Percentiles rank a stretch among this genome's conserved stretches.
phyloP scores from a whole-genome alignment of 2,329 filamentous ascomycete genomes.

The Fusarium gaditjirri region DNA sequence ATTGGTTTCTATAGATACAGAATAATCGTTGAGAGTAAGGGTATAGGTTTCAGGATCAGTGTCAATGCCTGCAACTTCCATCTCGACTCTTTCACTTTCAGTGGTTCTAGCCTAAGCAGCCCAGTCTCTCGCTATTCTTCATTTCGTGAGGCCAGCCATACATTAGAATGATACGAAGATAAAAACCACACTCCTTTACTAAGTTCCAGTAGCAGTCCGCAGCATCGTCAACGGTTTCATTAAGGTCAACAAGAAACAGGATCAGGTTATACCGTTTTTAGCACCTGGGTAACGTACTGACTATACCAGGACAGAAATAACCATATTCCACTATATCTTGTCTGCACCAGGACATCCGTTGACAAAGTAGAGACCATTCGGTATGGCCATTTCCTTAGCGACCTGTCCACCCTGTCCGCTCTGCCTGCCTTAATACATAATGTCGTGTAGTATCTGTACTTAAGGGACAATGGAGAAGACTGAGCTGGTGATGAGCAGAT shows the following conservation, averaged over 20 bases:
- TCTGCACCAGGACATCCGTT: constrained; percentile 60
- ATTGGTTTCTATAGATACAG: background rate
- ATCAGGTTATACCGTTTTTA: constrained; percentile 48
- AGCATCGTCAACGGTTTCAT: constrained; percentile 58
- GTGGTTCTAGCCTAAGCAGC: background rate
- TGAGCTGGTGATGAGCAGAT: too few species aligned
- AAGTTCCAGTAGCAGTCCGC: constrained; percentile 55
- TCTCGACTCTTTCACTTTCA: background rate
- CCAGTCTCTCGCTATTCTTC: constrained; percentile 44
- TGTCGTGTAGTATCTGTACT: too few species aligned
- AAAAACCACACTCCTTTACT: constrained; percentile 50
- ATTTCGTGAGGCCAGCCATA: constrained; percentile 55
- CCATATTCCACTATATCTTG: constrained; percentile 60
- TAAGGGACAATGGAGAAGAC: too few species aligned
- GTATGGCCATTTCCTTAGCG: constrained; percentile 42
- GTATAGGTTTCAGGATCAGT: background rate
- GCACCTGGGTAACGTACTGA: constrained; percentile 41
- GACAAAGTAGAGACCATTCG: constrained; percentile 56
- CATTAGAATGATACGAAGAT: constrained; percentile 52
- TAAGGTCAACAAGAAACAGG: constrained; percentile 60
- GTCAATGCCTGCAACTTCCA: background rate
- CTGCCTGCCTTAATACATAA: too few species aligned
- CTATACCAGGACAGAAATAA: constrained; percentile 53
- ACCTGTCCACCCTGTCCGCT: too few species aligned
- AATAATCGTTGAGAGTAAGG: background rate